Evolutionary conservation across 2,329 filamentous ascomycete species (phyloP).

Genomic region (Diaporthe citrichinensis): DNA sequence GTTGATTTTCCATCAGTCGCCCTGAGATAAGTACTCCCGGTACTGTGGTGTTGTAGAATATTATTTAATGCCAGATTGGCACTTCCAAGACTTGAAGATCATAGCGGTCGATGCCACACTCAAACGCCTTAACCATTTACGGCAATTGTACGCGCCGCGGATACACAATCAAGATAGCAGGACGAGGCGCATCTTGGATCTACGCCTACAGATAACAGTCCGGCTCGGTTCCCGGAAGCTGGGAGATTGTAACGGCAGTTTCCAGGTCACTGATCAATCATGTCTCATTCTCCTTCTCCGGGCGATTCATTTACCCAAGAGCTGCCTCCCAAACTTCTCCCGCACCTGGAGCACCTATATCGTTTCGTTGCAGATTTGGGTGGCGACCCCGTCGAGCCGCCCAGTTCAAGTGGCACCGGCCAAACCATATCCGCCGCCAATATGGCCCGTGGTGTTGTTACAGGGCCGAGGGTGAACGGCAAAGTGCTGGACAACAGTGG

Average conservation of each 20-base stretch:
- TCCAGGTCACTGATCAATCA: background rate
- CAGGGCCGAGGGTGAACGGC: background rate
- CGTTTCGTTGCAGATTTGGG: background rate
- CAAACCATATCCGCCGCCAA: background rate
- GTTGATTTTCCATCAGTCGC: background rate
- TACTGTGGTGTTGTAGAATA: no score
- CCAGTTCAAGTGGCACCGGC: background rate
- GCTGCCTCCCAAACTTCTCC: background rate
- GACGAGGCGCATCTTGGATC: background rate
- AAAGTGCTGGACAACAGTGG: background rate
- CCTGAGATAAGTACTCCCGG: background rate
- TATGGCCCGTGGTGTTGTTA: background rate
- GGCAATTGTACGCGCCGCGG: slow-evolving; percentile 8
- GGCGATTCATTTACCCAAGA: background rate
- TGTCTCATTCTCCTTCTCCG: background rate
- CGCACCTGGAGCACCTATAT: background rate
- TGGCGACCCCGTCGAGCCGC: background rate
- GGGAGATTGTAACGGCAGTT: background rate
- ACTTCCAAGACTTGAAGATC: background rate
- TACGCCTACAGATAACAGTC: background rate
- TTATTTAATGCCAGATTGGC: background rate
- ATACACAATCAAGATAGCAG: background rate
- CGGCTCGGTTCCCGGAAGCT: background rate
- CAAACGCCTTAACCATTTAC: background rate
- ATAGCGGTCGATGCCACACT: background rate